phyloP scores from a whole-genome alignment of 352 stramenopile genomes.

The Phytophthora vignae region DNA sequence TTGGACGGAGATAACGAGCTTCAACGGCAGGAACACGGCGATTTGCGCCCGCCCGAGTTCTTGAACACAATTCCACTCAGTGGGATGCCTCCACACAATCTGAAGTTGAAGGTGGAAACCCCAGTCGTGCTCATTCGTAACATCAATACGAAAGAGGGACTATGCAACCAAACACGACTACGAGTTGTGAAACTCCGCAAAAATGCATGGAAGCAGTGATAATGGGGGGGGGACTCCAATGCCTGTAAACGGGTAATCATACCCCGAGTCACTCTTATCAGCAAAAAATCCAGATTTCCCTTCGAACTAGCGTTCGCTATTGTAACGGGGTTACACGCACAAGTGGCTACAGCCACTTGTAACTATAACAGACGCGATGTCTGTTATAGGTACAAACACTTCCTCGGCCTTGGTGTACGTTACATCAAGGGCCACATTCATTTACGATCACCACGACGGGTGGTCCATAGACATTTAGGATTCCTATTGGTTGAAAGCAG shows the following conservation, averaged over 20 bases:
- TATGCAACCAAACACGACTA: slow-evolving; percentile 6
- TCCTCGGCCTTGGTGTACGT: too few species aligned
- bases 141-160: slow-evolving; percentile 3
- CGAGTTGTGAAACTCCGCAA: background rate
- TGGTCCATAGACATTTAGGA: too few species aligned
- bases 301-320: slow-evolving; percentile 5
- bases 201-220: slow-evolving; percentile 4
- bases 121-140: slow-evolving; percentile 6
- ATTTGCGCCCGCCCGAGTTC: too few species aligned
- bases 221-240: background rate
- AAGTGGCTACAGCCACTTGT: background rate
- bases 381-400: too few species aligned
- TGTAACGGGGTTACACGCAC: background rate
- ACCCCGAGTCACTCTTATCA: slow-evolving; percentile 2
- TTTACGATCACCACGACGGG: too few species aligned
- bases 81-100: slow-evolving; percentile 3
- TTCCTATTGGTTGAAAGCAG: too few species aligned
- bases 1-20: slow-evolving; percentile 1
- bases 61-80: too few species aligned
- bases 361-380: too few species aligned
- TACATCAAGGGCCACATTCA: too few species aligned
- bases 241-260: background rate
- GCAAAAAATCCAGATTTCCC: slow-evolving; percentile 1
- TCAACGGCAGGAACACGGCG: too few species aligned
- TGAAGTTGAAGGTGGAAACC: background rate